These are phyloP conservation scores for Gossypium herbaceum DNA, from an alignment of 345 rosid genomes.

Conservation along the genomic window DNA sequence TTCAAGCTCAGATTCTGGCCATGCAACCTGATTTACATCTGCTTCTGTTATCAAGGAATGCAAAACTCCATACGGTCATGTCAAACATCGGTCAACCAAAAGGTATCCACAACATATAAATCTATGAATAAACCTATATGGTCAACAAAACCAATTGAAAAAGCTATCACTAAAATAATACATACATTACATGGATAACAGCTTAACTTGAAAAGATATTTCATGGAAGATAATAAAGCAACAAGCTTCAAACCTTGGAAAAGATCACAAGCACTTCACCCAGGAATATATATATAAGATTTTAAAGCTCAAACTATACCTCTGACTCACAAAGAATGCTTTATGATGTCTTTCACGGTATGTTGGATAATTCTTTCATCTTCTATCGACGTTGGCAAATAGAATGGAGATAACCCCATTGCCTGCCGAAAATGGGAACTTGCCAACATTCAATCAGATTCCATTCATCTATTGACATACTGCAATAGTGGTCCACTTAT, in stretches of 20 bases:
- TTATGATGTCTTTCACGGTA: neutral
- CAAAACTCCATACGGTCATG: neutral
- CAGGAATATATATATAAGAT: neutral
- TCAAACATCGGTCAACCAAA: neutral
- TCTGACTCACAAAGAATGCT: neutral
- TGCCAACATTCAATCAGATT: neutral
- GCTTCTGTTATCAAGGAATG: neutral
- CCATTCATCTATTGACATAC: neutral
- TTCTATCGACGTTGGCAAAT: neutral
- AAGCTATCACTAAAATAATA: conserved; percentile 2
- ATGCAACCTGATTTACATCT: neutral
- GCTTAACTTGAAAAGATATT: neutral
- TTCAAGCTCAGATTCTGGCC: neutral
- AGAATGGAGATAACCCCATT: neutral
- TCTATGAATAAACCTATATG: neutral
- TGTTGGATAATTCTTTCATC: neutral
- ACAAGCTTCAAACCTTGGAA: conserved; percentile 1
- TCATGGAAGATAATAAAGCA: neutral
- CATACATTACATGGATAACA: neutral
- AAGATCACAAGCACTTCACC: neutral
- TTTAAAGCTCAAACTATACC: conserved; percentile 8
- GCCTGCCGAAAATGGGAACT: neutral
- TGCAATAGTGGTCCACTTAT: neutral
- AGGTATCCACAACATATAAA: neutral
- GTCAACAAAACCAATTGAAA: neutral